Percentiles rank a stretch among this genome's conserved stretches.
Conservation (phyloP, 139 green algal species). For the Chlamydomonas sp. region DNA sequence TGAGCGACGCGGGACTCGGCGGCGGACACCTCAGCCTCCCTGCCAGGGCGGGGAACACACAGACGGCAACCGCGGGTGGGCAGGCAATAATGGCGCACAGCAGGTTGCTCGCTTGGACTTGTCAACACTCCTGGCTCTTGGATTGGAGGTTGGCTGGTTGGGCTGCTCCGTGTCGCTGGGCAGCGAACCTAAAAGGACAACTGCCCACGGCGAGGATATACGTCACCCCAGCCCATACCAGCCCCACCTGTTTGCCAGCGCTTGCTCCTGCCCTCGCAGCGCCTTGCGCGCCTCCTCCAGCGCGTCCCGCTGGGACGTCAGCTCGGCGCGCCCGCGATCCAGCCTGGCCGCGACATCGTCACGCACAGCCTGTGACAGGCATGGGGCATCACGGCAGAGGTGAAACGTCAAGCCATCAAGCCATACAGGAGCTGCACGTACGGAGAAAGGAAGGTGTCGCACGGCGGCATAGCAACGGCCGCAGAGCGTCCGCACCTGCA, state of each 20-base stretch:
- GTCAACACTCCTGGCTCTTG: too few relatives aligned
- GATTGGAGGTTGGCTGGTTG: too few relatives aligned
- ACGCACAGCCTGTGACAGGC: slow-evolving; percentile 1
- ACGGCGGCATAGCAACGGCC: neutral
- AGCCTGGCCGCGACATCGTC: slow-evolving; percentile 3
- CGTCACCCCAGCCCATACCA: too few relatives aligned
- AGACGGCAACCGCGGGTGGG: neutral
- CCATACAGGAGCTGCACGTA: too few relatives aligned
- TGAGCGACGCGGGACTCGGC: neutral
- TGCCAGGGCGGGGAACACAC: neutral
- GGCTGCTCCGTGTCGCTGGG: too few relatives aligned
- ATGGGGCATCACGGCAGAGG: too few relatives aligned
- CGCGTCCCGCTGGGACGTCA: neutral
- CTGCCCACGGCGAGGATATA: too few relatives aligned
- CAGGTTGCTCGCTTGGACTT: too few relatives aligned
- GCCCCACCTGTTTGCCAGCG: too few relatives aligned
- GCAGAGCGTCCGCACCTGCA: neutral
- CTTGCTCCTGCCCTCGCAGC: neutral
- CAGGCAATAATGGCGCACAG: too few relatives aligned
- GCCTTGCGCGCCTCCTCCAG: neutral
- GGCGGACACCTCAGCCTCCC: slow-evolving; percentile 9
- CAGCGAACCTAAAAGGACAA: too few relatives aligned
- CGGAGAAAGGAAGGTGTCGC: neutral
- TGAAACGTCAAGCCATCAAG: too few relatives aligned
- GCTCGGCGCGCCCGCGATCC: slow-evolving; percentile 11